Conservation (phyloP, 768 basidiomycete species). For the Hysterangium stoloniferum region DNA sequence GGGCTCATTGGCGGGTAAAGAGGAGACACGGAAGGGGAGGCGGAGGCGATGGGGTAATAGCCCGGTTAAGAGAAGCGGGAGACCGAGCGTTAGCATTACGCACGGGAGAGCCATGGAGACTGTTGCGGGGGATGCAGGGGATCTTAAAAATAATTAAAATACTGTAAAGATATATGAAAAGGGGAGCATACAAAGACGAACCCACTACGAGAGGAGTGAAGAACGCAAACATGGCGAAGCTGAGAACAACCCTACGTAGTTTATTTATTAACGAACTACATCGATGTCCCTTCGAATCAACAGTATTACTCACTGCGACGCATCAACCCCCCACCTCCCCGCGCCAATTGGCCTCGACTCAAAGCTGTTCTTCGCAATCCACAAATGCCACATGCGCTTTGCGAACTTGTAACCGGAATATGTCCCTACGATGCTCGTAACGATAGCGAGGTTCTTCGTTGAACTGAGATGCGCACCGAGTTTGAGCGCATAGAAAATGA, state of each 20-base stretch:
- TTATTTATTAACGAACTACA: not conserved
- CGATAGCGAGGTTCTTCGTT: constrained; percentile 26
- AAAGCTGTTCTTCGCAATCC: constrained; percentile 18
- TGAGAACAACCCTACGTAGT: constrained; percentile 13
- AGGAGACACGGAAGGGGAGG: constrained; percentile 24
- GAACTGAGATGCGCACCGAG: constrained; percentile 25
- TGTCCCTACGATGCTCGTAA: constrained; percentile 24
- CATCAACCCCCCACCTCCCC: constrained; percentile 22
- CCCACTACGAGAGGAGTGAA: constrained; percentile 24
- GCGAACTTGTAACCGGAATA: constrained; percentile 24
- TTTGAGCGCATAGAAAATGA: constrained; percentile 23
- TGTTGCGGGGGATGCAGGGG: constrained; percentile 19
- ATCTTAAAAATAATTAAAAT: constrained; percentile 8
- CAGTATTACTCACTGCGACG: constrained; percentile 19
- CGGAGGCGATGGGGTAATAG: constrained; percentile 20
- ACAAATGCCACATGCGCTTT: constrained; percentile 20
- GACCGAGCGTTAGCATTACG: constrained; percentile 22
- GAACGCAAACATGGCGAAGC: constrained; percentile 20
- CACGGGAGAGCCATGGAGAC: constrained; percentile 24
- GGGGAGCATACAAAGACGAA: constrained; percentile 21
- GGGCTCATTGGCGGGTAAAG: constrained; percentile 19
- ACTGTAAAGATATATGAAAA: not conserved
- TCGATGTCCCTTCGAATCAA: not conserved
- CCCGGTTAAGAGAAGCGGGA: constrained; percentile 24
- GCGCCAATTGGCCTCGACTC: constrained; percentile 23